Percentiles rank a stretch among this genome's conserved stretches.
Conservation (phyloP, 768 basidiomycete species). For the Kwoniella pini region DNA sequence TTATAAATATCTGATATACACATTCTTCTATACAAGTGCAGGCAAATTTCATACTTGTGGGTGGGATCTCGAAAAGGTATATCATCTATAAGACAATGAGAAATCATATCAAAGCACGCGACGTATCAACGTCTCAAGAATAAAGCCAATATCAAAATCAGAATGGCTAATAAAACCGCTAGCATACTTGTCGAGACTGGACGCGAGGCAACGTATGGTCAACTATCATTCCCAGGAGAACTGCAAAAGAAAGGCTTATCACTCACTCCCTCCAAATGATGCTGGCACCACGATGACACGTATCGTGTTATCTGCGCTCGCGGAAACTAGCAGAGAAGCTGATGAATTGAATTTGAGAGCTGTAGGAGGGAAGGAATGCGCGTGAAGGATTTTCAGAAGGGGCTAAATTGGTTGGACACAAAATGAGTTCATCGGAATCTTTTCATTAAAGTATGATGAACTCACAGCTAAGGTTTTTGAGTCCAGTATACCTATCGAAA, state of each 20-base stretch:
- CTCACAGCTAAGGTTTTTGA: conserved; percentile 73
- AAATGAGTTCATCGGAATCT: no score
- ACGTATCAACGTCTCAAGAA: conserved; percentile 5
- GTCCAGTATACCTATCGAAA: conserved; percentile 80
- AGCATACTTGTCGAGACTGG: conserved; percentile 24
- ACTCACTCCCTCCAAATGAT: conserved; percentile 52
- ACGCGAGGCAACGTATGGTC: no score
- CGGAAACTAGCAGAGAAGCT: conserved; percentile 77
- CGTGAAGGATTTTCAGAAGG: conserved; percentile 78
- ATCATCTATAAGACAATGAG: no score
- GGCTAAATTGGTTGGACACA: conserved; percentile 66
- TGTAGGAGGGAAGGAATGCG: conserved; percentile 93
- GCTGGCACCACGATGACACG: conserved; percentile 73
- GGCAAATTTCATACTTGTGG: no score
- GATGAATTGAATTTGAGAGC: conserved; percentile 83
- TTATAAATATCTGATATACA: no score
- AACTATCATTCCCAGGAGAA: no score
- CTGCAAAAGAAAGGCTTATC: no score
- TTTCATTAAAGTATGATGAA: no score
- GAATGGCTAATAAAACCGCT: conserved; percentile 22
- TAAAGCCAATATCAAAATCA: conserved; percentile 20
- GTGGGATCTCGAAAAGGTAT: no score
- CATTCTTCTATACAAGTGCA: no score
- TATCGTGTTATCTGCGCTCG: conserved; percentile 85
- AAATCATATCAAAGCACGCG: no score